Percentiles rank a stretch among this genome's conserved stretches.
Conservation (phyloP, 257 asterid genomes). For the Rauvolfia tetraphylla region DNA sequence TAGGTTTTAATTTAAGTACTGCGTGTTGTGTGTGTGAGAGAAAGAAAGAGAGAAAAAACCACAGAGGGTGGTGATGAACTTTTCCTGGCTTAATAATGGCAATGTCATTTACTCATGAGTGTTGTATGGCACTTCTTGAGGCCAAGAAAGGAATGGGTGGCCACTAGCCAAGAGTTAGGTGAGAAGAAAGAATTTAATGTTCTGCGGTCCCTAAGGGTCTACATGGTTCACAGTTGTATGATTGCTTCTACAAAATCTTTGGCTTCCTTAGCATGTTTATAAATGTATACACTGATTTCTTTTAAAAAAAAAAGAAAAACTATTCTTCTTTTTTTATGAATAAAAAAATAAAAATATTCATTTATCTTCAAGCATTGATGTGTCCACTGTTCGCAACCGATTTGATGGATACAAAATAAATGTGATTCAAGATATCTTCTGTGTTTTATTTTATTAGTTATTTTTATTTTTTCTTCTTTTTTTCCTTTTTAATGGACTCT, state of each 20-base stretch:
- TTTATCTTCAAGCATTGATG: not conserved
- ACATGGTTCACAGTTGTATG: not conserved
- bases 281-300: no score
- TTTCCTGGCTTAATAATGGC: not conserved
- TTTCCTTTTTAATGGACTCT: no score
- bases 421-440: no score
- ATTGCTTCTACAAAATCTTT: not conserved
- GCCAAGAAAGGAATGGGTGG: constrained; percentile 1
- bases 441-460: no score
- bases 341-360: no score
- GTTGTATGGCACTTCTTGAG: not conserved
- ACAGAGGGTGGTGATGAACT: not conserved
- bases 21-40: not conserved
- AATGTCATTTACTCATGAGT: constrained; percentile 10
- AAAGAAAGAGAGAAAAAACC: not conserved
- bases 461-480: no score
- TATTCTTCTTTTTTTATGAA: no score
- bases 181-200: constrained; percentile 17
- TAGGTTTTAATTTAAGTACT: no score
- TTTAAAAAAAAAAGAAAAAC: no score
- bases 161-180: not conserved
- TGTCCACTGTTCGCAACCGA: not conserved
- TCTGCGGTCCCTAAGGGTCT: constrained; percentile 9
- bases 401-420: not conserved
- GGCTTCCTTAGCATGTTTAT: not conserved